Evolutionary conservation across 129 eudicot genomes (phyloP).

Genomic region (Artemisia tridentata): DNA sequence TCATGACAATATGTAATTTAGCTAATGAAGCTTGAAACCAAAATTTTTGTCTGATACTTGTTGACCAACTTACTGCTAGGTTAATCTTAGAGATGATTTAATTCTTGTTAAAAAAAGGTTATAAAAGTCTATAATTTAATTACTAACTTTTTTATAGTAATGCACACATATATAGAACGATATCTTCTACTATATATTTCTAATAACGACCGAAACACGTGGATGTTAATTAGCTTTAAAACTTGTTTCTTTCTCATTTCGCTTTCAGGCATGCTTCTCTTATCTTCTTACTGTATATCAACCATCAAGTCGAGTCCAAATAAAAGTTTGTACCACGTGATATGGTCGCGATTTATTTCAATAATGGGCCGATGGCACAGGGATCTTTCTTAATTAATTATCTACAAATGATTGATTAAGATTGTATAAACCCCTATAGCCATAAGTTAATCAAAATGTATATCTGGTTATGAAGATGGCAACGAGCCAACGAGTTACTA

Average conservation of each 20-base stretch:
- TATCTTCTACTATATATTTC: not conserved
- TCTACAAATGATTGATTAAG: slow-evolving; percentile 11
- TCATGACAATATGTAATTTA: too few relatives aligned
- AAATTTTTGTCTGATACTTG: too few relatives aligned
- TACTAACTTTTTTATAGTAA: too few relatives aligned
- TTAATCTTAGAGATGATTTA: too few relatives aligned
- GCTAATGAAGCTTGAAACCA: too few relatives aligned
- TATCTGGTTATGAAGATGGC: not conserved
- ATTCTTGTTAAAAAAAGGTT: too few relatives aligned
- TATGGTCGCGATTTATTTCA: not conserved
- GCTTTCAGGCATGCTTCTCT: not conserved
- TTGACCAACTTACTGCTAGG: too few relatives aligned
- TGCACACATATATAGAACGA: too few relatives aligned
- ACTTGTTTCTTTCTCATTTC: not conserved
- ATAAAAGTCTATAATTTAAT: not conserved
- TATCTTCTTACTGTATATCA: slow-evolving; percentile 17
- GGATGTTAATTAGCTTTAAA: not conserved
- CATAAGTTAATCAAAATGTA: slow-evolving; percentile 13
- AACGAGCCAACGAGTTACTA: too few relatives aligned
- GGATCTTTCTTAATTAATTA: too few relatives aligned
- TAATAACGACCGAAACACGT: not conserved
- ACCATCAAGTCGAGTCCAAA: slow-evolving; percentile 8
- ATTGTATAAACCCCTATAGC: not conserved
- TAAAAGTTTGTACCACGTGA: slow-evolving; percentile 3
- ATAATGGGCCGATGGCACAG: too few relatives aligned